These are phyloP conservation scores for Colletotrichum gloeosporioides DNA, from an alignment of 2,329 filamentous ascomycete species.

Conservation along the genomic window DNA sequence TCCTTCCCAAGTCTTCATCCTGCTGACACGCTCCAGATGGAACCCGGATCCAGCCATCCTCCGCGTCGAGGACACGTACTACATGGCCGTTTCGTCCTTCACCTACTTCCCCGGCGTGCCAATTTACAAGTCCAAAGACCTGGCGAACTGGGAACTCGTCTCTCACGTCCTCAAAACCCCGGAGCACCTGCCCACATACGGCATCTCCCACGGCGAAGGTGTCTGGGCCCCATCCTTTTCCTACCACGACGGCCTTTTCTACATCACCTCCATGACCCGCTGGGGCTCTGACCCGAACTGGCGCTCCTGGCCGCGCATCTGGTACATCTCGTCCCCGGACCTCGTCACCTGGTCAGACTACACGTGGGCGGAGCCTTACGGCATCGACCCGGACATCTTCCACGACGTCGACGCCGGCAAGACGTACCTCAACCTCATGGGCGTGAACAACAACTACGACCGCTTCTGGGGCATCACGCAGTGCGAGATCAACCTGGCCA, in stretches of 20 bases:
- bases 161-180: conserved; percentile 6
- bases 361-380: conserved; percentile 16
- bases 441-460: conserved; percentile 26
- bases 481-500: conserved; percentile 25
- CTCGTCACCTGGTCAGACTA: conserved; percentile 25
- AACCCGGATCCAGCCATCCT: conserved; percentile 14
- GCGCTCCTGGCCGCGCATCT: conserved; percentile 40
- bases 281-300: conserved; percentile 38
- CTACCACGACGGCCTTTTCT: conserved; percentile 31
- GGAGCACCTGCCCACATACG: neutral
- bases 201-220: conserved; percentile 1
- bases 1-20: neutral
- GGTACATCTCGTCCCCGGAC: conserved; percentile 27
- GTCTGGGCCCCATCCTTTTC: conserved; percentile 24
- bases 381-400: conserved; percentile 20
- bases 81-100: conserved; percentile 7
- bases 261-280: conserved; percentile 34
- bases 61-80: conserved; percentile 1
- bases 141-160: conserved; percentile 1
- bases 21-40: neutral
- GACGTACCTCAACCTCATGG: conserved; percentile 26
- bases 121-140: conserved; percentile 37
- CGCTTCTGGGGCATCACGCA: conserved; percentile 28
- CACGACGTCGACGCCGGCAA: conserved; percentile 19
- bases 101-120: conserved; percentile 63